Evolutionary conservation across 176 grass and related monocot genomes (phyloP), one percentile per base, ranked within the genome.

Genomic region (Cenchrus americanus): DNA sequence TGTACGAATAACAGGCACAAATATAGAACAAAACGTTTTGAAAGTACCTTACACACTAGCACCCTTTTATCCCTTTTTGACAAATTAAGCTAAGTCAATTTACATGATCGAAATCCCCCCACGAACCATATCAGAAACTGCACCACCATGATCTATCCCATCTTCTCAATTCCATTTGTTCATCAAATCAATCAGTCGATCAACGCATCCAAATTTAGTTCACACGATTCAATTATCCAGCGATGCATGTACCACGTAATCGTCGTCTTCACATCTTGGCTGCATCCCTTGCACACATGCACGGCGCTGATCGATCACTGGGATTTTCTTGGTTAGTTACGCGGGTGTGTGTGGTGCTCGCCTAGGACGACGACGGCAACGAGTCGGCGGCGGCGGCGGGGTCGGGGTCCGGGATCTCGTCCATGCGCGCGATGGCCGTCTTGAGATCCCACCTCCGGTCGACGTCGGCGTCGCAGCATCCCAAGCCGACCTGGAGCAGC

Each of bases 371-470:
- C 27, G 70, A 40, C 51, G 70, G 4, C 42, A 62, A 62, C 53
- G 52, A 59, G 0, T 48, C 79, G 42, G 2, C 32, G 62, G 2
- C 73, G 26, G 51, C 60, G 70, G 2, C 19, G 64, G 69, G 43
- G 10, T 87, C 88, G 6, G 80, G 89, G 23, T 80, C 84, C 17
- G 68, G 82, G 60, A 94, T 76, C 71, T 92, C 91, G 78, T 96
- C 96, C 53, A 99, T 96, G 64, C 79, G 88, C 49, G 85, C 83
- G 61, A 96, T 76, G 21, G 82, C 89, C 18, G 66, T 67, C 76
- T 92, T 92, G 83, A 96, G 76, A 7, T 96, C 96, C 82, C 72
- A 94, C 71, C 96, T 78, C 86, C 53, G 86, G 24, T 92, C 96
- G 30, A 94, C 82, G 86, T 96, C 84, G 34, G 83, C 74, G 44